A percentile compares a stretch with the other conserved stretches of the same genome.
phyloP scores from a whole-genome alignment of 2,329 filamentous ascomycete species.

The Neopestalotiopsis sp. region DNA sequence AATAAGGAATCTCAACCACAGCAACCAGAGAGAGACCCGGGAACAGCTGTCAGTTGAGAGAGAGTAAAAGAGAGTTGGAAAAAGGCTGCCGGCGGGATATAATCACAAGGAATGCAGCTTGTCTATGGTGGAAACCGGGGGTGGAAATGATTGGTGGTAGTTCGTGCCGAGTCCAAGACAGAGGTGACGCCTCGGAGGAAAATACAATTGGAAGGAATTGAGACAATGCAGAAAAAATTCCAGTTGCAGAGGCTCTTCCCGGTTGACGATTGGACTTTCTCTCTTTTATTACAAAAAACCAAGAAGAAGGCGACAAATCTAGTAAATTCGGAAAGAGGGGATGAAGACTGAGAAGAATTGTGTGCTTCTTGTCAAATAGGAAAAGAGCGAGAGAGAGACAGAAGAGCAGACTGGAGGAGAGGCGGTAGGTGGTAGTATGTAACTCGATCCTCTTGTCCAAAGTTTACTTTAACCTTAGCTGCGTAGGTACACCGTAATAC shows the following conservation, averaged over 20 bases:
- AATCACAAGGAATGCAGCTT: slow-evolving; percentile 34
- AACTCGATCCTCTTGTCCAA: background rate
- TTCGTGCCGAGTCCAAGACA: slow-evolving; percentile 33
- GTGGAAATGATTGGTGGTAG: background rate
- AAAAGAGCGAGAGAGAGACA: background rate
- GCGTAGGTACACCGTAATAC: slow-evolving; percentile 1
- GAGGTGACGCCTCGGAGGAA: slow-evolving; percentile 28
- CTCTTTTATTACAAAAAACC: slow-evolving; percentile 25
- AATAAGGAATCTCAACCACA: slow-evolving; percentile 16
- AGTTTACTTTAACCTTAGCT: slow-evolving; percentile 3
- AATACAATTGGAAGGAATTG: slow-evolving; percentile 27
- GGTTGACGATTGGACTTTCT: slow-evolving; percentile 15
- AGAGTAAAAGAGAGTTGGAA: slow-evolving; percentile 21
- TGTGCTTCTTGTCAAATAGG: background rate
- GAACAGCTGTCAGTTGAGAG: slow-evolving; percentile 11
- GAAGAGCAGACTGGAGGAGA: background rate
- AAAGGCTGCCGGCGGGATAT: slow-evolving; percentile 19
- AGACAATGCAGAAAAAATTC: slow-evolving; percentile 32
- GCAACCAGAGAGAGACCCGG: slow-evolving; percentile 17
- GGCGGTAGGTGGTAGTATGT: background rate
- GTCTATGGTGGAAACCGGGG: slow-evolving; percentile 29
- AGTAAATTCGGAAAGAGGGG: slow-evolving; percentile 21
- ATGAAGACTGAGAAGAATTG: slow-evolving; percentile 15
- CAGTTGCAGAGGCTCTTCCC: slow-evolving; percentile 19
- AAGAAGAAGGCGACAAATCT: slow-evolving; percentile 4